Base-by-base conservation (phyloP, 208 protist species). In the Phytomonas sp. region DNA sequence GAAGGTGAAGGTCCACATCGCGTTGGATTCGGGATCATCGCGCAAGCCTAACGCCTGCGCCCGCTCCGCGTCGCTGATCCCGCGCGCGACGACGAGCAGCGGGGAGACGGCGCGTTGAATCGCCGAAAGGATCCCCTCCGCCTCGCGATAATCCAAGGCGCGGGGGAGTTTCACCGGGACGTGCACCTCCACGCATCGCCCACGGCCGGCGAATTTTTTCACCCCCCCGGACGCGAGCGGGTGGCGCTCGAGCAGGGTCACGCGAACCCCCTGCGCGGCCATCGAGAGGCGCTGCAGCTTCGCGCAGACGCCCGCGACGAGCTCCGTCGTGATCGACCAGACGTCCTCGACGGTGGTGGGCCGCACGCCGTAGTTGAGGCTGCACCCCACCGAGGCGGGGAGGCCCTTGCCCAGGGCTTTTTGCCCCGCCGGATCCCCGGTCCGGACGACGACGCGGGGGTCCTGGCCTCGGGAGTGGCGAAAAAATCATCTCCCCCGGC, bases 351-450 rank as follows among this genome's bases (percentile, higher is more conserved):
- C 28, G 31, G 69, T 71, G 7, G 40, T 40, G 4, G 88, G 88
- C 9, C 91, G 80, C 53, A 96, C 91, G 0, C 85, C 88, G 75
- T 96, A 96, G 77, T 96, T 94, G 88, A 96, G 94, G 34, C 85
- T 88, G 74, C 88, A 96, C 23, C 85, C 79, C 2, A 96, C 75
- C 17, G 83, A 83, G 26, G 64, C 75, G 28, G 86, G 88, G 40
- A 76, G 69, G 31, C 71, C 73, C 73, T 87, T 92, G 15, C 89
- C 87, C 1, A 88, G 36, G 13, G 75, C 73, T 7, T 77, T 65
- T 67, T 87, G 84, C 60, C 90, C 83, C 63, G 83, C 84, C 11
- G 78, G 71, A 68, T 93, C 88, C n/a, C 91, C 91, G 20, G 91
- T 93, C 68, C 88, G 84, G 23, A 66, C 65, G 28, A 93, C 88